Evolutionary conservation across 2,329 filamentous ascomycete genomes (phyloP).

Genomic region (Rhinocladiella similis): DNA sequence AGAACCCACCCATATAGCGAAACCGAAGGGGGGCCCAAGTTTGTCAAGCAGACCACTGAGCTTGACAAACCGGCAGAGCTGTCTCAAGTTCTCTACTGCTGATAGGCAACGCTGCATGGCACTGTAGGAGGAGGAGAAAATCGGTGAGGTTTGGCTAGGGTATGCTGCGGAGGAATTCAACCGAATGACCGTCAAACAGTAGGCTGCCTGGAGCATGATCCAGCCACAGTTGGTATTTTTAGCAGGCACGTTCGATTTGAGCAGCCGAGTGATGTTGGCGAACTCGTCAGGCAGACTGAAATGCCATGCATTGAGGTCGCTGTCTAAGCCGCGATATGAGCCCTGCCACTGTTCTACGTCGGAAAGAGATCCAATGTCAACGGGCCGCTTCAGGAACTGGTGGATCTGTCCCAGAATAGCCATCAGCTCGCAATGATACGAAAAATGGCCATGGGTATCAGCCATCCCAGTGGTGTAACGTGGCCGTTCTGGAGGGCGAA

Average conservation of each 20-base stretch:
- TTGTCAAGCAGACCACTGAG: slow-evolving; percentile 73
- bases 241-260: slow-evolving; percentile 63
- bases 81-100: slow-evolving; percentile 79
- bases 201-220: slow-evolving; percentile 89
- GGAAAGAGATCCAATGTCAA: slow-evolving; percentile 79
- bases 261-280: slow-evolving; percentile 77
- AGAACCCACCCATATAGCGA: slow-evolving; percentile 88
- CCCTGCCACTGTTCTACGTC: slow-evolving; percentile 91
- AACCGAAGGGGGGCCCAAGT: slow-evolving; percentile 86
- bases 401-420: slow-evolving; percentile 86
- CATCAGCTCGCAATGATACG: slow-evolving; percentile 86
- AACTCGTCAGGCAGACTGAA: slow-evolving; percentile 80
- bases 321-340: slow-evolving; percentile 82
- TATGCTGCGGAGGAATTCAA: slow-evolving; percentile 91
- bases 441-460: slow-evolving; percentile 83
- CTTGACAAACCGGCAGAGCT: slow-evolving; percentile 75
- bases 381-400: slow-evolving; percentile 81
- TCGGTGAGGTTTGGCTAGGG: slow-evolving; percentile 81
- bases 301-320: slow-evolving; percentile 77
- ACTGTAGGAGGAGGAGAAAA: slow-evolving; percentile 85
- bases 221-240: slow-evolving; percentile 77
- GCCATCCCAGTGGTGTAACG: slow-evolving; percentile 69
- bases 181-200: slow-evolving; percentile 86
- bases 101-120: slow-evolving; percentile 80
- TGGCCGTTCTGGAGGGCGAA: slow-evolving; percentile 56